A percentile compares a stretch with the other conserved stretches of the same genome.
These are phyloP conservation scores for Simmondsia chinensis DNA, from an alignment of 148 eudicot species.

Conservation along the genomic window DNA sequence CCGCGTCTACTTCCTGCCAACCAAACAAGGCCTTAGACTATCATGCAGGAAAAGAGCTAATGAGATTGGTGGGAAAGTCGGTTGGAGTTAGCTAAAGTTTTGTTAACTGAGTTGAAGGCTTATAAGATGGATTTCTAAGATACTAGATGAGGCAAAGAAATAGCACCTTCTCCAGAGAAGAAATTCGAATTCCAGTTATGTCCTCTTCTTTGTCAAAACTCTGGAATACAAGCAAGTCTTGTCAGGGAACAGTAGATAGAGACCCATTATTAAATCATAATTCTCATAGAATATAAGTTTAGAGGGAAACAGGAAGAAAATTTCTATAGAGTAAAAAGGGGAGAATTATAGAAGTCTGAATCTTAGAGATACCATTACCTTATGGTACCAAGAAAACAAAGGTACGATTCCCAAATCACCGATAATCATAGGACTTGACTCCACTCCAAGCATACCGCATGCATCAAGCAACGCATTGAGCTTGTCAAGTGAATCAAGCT, in stretches of 20 bases:
- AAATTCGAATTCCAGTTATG: constrained; percentile 45
- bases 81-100: no score
- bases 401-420: constrained; percentile 59
- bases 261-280: neutral
- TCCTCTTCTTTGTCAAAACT: constrained; percentile 60
- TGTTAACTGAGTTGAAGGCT: no score
- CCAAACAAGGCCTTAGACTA: no score
- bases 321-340: constrained; percentile 1
- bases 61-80: no score
- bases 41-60: no score
- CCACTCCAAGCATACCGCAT: constrained; percentile 48
- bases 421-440: constrained; percentile 36
- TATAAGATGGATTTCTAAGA: constrained; percentile 1
- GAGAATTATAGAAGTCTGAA: neutral
- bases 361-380: constrained; percentile 23
- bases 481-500: constrained; percentile 53
- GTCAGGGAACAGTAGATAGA: constrained; percentile 3
- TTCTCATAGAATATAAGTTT: no score
- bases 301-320: no score
- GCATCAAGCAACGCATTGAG: constrained; percentile 37
- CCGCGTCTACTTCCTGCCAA: no score
- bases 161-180: constrained; percentile 59
- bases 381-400: constrained; percentile 62
- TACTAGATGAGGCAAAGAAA: constrained; percentile 31
- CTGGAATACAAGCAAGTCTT: constrained; percentile 22